Conservation (phyloP, 139 green algal species). For the Gonium pectorale region DNA sequence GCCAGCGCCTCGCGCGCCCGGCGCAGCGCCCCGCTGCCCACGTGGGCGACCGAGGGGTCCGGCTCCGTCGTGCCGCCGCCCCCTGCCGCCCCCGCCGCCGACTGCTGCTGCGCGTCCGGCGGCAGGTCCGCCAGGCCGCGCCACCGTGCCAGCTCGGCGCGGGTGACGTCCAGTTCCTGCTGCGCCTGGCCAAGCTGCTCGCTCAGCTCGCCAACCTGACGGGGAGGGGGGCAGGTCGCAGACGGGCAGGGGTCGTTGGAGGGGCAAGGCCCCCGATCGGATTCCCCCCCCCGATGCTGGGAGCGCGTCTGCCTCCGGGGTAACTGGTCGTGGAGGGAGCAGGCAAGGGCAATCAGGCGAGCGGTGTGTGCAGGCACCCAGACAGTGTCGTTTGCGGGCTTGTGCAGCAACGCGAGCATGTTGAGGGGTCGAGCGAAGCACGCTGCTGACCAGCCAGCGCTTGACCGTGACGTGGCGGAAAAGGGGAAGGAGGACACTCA, state of each 20-base stretch:
- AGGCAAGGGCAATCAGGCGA: neutral
- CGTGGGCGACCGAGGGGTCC: neutral
- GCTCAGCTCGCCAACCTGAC: constrained; percentile 10
- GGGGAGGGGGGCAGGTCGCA: neutral
- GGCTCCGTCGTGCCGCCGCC: neutral
- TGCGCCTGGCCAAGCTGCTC: neutral
- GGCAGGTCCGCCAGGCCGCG: constrained; percentile 34
- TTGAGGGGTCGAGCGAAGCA: no score
- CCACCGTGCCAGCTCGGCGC: constrained; percentile 32
- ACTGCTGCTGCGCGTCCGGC: neutral
- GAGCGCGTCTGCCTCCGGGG: neutral
- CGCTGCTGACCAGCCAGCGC: no score
- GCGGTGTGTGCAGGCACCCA: no score
- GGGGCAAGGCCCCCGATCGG: neutral
- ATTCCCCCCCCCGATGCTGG: neutral
- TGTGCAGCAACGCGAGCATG: no score
- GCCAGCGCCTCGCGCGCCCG: constrained; percentile 42
- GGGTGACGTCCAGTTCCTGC: constrained; percentile 13
- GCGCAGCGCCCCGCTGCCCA: constrained; percentile 44
- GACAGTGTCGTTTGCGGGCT: no score
- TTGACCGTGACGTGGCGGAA: no score
- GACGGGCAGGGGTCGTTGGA: neutral
- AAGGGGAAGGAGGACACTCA: no score
- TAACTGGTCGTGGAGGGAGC: neutral
- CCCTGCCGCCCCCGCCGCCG: neutral